These are phyloP conservation scores for Tephrocybe sp. DNA, from an alignment of 768 basidiomycete species.

Conservation along the genomic window DNA sequence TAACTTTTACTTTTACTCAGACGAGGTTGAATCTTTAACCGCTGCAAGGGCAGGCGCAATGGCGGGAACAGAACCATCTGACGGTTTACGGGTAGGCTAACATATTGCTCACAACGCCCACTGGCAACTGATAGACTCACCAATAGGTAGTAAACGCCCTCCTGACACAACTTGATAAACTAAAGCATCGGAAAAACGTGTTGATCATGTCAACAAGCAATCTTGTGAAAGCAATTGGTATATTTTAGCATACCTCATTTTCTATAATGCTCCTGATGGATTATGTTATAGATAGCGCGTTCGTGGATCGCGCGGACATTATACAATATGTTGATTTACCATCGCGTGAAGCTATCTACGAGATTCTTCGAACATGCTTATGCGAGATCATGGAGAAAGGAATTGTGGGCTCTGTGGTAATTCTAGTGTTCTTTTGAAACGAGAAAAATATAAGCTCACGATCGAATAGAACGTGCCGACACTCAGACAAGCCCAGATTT, in stretches of 20 bases:
- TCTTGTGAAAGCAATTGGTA: slow-evolving; percentile 90
- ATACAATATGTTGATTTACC: slow-evolving; percentile 93
- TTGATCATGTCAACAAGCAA: slow-evolving; percentile 97
- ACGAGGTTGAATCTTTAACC: slow-evolving; percentile 95
- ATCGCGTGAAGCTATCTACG: slow-evolving; percentile 87
- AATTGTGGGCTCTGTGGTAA: slow-evolving; percentile 62
- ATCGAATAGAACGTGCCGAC: slow-evolving; percentile 54
- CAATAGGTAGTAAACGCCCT: slow-evolving; percentile 93
- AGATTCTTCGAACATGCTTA: slow-evolving; percentile 82
- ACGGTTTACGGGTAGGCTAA: slow-evolving; percentile 75
- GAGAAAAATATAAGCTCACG: not conserved
- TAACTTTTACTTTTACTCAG: slow-evolving; percentile 39
- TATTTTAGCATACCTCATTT: slow-evolving; percentile 12
- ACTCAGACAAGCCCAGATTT: slow-evolving; percentile 58
- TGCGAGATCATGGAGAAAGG: slow-evolving; percentile 74
- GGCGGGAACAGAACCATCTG: slow-evolving; percentile 93
- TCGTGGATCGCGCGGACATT: slow-evolving; percentile 95
- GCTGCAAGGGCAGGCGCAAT: slow-evolving; percentile 93
- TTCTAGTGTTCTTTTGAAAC: slow-evolving; percentile 22
- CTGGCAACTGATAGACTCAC: not conserved
- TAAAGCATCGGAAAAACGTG: slow-evolving; percentile 91
- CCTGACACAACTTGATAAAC: slow-evolving; percentile 93
- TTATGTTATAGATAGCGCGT: slow-evolving; percentile 71
- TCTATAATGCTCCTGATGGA: not conserved
- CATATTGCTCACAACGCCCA: not conserved